Base-by-base conservation (phyloP, 805 yeast genomes). In the Spathaspora arborariae region DNA sequence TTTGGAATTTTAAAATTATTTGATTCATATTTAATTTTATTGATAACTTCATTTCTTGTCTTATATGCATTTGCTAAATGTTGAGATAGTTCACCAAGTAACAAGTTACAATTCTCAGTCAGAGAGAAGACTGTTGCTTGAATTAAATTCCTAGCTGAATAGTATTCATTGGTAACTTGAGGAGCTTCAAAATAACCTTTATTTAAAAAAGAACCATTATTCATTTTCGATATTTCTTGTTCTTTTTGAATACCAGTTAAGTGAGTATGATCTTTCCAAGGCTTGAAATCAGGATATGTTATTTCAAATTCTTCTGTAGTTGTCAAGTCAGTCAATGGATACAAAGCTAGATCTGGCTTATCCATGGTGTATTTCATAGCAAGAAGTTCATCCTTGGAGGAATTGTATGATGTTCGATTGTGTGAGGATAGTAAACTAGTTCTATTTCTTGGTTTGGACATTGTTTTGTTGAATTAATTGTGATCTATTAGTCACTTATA, bases 1-100 rank as follows among this genome's bases (percentile, higher is more conserved):
- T 96, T 91, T 0, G 96, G 96, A 5, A 92, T 87, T 51, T 80
- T 83, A 67, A 82, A 88, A 5, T 57, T 61, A 43, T 68, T 65
- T 20, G 70, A 59, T n/a, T 56, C 63, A 44, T 42, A 54, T 38
- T 56, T 54, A 47, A 72, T 67, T 49, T 70, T 69, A 49, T 72
- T 72, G 46, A 71, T 70, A 21, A 59, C 60, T 39, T 70, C 75
- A 46, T 70, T 70, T 38, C 77, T 50, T 9, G 68, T 60, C 45
- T 59, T 58, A 45, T 68, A 71, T 2, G 70, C 68, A 37, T 63
- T 61, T 8, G 73, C 60, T 35, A 72, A 57, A 48, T 70, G 72
- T 46, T 59, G 65, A 10, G 72, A 65, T 16, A 72, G 57, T 46
- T 70, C 75, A 30, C 60, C 57, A 22, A 72, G 56, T 10, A 69